Percentiles rank a stretch among this genome's conserved stretches.
Evolutionary conservation across 805 yeast species (phyloP).

Genomic region (Scheffersomyces stipitis): DNA sequence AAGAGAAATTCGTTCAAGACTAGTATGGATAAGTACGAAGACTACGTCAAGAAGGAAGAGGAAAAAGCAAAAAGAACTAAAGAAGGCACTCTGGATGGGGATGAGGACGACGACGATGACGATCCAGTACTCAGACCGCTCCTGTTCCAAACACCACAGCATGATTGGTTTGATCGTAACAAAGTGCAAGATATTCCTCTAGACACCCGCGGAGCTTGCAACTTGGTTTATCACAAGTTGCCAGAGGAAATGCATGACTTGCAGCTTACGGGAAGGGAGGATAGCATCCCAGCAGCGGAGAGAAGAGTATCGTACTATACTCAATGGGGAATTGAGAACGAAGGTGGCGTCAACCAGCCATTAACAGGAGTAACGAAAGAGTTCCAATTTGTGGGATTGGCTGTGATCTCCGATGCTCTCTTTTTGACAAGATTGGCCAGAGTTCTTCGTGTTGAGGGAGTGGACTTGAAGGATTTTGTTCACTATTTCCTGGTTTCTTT

Average conservation of each 20-base stretch:
- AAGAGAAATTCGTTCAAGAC: slow-evolving; percentile 25
- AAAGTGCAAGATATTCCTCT: slow-evolving; percentile 12
- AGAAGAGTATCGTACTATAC: slow-evolving; percentile 25
- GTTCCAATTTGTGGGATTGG: slow-evolving; percentile 53
- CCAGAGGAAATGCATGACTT: slow-evolving; percentile 34
- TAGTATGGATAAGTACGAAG: slow-evolving; percentile 21
- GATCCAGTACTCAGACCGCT: slow-evolving; percentile 27
- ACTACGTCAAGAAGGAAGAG: slow-evolving; percentile 5
- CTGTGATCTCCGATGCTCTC: slow-evolving; percentile 59
- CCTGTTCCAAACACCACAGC: slow-evolving; percentile 33
- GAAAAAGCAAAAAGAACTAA: slow-evolving; percentile 3
- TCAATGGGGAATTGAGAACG: slow-evolving; percentile 25
- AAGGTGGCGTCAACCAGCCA: slow-evolving; percentile 7
- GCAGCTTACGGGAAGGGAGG: slow-evolving; percentile 23
- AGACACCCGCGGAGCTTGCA: slow-evolving; percentile 10
- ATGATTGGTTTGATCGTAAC: slow-evolving; percentile 26
- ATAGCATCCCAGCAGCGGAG: slow-evolving; percentile 20
- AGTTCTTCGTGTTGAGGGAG: slow-evolving; percentile 39
- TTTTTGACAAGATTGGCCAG: slow-evolving; percentile 54
- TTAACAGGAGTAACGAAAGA: slow-evolving; percentile 11
- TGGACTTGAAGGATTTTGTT: slow-evolving; percentile 14
- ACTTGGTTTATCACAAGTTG: slow-evolving; percentile 25
- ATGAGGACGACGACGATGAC: slow-evolving; percentile 24
- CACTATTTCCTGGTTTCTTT: slow-evolving; percentile 55
- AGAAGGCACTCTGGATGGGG: slow-evolving; percentile 20